phyloP scores from a whole-genome alignment of 441 rosid species.

The Viola pubescens region DNA sequence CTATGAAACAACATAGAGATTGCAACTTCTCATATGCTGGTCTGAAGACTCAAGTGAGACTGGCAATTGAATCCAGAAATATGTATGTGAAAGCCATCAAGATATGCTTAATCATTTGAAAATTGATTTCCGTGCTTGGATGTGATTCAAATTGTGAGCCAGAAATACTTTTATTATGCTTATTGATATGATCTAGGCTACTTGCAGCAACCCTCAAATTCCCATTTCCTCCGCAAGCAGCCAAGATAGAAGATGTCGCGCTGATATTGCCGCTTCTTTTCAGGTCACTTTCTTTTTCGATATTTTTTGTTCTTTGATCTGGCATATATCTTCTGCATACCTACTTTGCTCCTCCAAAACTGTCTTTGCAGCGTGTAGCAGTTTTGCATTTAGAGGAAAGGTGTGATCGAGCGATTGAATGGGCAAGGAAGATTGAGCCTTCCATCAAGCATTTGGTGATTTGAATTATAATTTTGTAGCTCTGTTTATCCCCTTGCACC shows the following conservation, averaged over 20 bases:
- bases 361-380: constrained; percentile 64
- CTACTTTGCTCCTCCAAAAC: constrained; percentile 4
- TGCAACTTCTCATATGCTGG: constrained; percentile 97
- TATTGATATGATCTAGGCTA: constrained; percentile 17
- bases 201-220: constrained; percentile 53
- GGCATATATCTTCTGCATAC: not conserved
- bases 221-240: constrained; percentile 61
- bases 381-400: constrained; percentile 90
- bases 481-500: constrained; percentile 2
- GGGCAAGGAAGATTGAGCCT: constrained; percentile 87
- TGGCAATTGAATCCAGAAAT: constrained; percentile 77
- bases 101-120: constrained; percentile 6
- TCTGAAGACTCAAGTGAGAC: constrained; percentile 86
- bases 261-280: constrained; percentile 93
- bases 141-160: not conserved
- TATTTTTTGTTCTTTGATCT: not conserved
- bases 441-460: constrained; percentile 70
- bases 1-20: constrained; percentile 86
- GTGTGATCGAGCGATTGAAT: constrained; percentile 81
- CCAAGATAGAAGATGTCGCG: constrained; percentile 69
- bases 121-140: constrained; percentile 3
- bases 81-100: constrained; percentile 38
- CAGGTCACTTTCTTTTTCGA: constrained; percentile 39
- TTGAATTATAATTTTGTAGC: constrained; percentile 2
- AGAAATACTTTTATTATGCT: constrained; percentile 1